Base-by-base conservation (phyloP, 257 asterid genomes). In the Plantago major region DNA sequence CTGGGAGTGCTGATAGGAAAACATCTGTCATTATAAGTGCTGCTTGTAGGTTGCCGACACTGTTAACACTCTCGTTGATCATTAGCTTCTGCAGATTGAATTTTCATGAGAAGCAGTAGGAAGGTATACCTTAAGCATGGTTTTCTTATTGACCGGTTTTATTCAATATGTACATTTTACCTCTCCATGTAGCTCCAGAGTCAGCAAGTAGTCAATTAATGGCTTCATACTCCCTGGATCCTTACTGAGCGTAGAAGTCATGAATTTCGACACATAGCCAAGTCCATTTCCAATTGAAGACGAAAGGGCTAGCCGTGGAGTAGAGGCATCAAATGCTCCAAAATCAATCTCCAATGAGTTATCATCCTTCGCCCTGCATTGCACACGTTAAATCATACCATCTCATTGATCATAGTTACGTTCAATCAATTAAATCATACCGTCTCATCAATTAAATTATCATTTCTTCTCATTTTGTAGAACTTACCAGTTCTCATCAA, bases 271-370 rank as follows among this genome's bases (percentile, higher is more conserved):
- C 63, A 86, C 55, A 49, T 75, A 84, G 64, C 71, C 70, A 13
- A 77, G 66, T 40, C 96, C 95, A 46, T 79, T 74, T 42, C 96
- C 95, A 28, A 86, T 78, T 0, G 95, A 82, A 66, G 90, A 79
- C 10, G 85, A 53, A 44, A 84, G 83, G 37, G 90, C 65, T 58
- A 77, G 65, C 5, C 65, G 74, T 33, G 82, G 88, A 47, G 77
- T 59, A 14, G 74, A 65, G 13, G 58, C 63, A 53, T 84, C 88
- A 61, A 86, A 80, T 47, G 82, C 87, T 60, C 89, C 93, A 71
- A 86, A 86, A 64, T 86, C 94, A 16, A 86, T 67, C 81, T 89
- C 95, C 68, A 89, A 43, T 42, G 86, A 80, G 76, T 86, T 83
- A 48, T 80, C 95, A 77, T 82, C 93, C 62, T 75, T 75, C 42